Base-by-base conservation (phyloP, 441 rosid genomes). In the Melastoma candidum region DNA sequence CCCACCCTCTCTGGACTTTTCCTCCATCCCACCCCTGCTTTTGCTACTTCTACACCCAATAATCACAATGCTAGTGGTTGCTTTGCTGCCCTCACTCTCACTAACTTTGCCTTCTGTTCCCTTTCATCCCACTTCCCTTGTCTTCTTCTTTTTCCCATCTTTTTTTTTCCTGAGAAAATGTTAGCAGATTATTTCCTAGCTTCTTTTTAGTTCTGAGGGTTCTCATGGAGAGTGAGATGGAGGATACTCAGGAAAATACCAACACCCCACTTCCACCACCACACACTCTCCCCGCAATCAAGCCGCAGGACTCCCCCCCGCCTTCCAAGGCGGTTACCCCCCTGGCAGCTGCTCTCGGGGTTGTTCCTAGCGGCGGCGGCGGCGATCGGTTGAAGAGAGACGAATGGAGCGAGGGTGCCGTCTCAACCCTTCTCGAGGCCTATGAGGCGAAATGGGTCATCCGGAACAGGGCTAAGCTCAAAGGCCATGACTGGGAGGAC, bases 371-470 rank as follows among this genome's bases (percentile, higher is more conserved):
- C 0, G 54, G 70, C 0, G 51, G 69, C 2, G 70, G 69, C 7
- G 72, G 73, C 0, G 95, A 87, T 32, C 74, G 95, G 66, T 52
- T 87, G 11, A 90, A 90, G 55, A 77, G 96, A 9, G 98, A 90
- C 60, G 98, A 90, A 53, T 90, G 96, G 98, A 90, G 98, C 47
- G 96, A 90, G 71, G 98, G 98, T 26, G 98, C 96, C 0, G 96
- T 90, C 17, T 83, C 96, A 0, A 72, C 69, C 58, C 73, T 90
- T 14, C 95, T 90, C 2, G 98, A 90, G 58, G 96, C 96, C 1
- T 90, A 90, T 60, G 95, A 90, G 61, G 43, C 61, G 47, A 90
- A 90, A 71, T 90, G 98, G 98, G 84, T 77, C 36, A 85, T 87
- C 24, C 61, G 98, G 24, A 90, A 90, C 69, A 66, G 96, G 64